These are phyloP conservation scores for Saxispiralis lemnorum DNA, from an alignment of 495 filamentous ascomycete genomes.

Conservation along the genomic window DNA sequence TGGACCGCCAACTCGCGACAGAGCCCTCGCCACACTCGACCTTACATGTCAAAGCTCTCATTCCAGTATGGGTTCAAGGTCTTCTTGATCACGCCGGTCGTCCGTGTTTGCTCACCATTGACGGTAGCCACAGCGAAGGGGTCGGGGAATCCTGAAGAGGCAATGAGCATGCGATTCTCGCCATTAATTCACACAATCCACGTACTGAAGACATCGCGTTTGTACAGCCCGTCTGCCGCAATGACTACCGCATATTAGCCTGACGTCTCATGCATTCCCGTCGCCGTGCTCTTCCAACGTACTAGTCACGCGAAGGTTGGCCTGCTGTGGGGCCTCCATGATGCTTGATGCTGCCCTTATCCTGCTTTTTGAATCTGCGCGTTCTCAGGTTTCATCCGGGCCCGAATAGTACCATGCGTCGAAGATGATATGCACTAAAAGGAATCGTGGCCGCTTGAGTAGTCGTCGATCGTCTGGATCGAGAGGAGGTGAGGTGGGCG, in stretches of 20 bases:
- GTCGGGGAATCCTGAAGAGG: constrained; percentile 67
- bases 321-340: constrained; percentile 28
- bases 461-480: too few species aligned
- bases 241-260: constrained; percentile 52
- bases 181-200: constrained; percentile 13
- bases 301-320: constrained; percentile 52
- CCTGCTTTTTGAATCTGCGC: too few species aligned
- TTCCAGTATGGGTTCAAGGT: constrained; percentile 99
- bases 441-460: too few species aligned
- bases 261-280: constrained; percentile 1
- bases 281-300: constrained; percentile 15
- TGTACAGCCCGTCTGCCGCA: constrained; percentile 94
- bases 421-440: too few species aligned
- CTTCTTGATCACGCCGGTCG: constrained; percentile 87
- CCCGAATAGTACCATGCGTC: too few species aligned
- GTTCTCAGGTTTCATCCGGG: too few species aligned
- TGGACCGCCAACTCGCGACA: background rate
- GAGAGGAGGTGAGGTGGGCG: too few species aligned
- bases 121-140: constrained; percentile 95
- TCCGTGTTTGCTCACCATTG: constrained; percentile 89
- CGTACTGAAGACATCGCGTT: constrained; percentile 95
- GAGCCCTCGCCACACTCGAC: constrained; percentile 10
- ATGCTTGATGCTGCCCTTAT: background rate
- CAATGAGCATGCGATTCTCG: constrained; percentile 10
- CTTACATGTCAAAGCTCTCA: constrained; percentile 90